Conservation (phyloP, 2,329 filamentous ascomycete genomes). For the Mycosphaerella arachidis region DNA sequence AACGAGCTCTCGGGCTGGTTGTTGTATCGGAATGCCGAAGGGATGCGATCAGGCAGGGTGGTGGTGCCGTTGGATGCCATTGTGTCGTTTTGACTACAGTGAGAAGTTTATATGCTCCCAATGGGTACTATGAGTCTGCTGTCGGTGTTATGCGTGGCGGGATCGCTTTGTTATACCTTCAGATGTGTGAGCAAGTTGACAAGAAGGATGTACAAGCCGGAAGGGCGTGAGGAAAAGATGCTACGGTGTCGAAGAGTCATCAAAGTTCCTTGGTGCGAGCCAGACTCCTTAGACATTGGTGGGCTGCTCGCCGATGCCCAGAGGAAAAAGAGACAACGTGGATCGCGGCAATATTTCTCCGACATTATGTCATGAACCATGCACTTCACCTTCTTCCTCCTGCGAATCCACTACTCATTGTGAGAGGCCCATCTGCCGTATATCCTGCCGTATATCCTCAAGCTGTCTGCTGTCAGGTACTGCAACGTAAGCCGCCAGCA, state of each 20-base stretch:
- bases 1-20: constrained; percentile 4
- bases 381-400: no score
- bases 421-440: no score
- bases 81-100: not conserved
- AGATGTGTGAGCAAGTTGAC: not conserved
- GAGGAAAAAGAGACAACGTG: not conserved
- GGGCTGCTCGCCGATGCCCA: not conserved
- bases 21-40: constrained; percentile 19
- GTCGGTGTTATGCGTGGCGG: not conserved
- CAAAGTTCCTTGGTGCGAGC: no score
- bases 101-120: not conserved
- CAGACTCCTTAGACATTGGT: not conserved
- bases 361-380: no score
- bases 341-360: not conserved
- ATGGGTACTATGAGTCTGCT: not conserved
- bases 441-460: no score
- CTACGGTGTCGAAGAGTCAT: not conserved
- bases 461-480: no score
- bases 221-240: not conserved
- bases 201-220: not conserved
- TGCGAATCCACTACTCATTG: no score
- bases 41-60: constrained; percentile 2
- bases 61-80: constrained; percentile 17
- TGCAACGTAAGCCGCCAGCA: not conserved
- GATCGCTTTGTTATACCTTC: not conserved